Evolutionary conservation across 495 filamentous ascomycete genomes (phyloP), one percentile per base, ranked within the genome.

Genomic region (Trichoderma virens): DNA sequence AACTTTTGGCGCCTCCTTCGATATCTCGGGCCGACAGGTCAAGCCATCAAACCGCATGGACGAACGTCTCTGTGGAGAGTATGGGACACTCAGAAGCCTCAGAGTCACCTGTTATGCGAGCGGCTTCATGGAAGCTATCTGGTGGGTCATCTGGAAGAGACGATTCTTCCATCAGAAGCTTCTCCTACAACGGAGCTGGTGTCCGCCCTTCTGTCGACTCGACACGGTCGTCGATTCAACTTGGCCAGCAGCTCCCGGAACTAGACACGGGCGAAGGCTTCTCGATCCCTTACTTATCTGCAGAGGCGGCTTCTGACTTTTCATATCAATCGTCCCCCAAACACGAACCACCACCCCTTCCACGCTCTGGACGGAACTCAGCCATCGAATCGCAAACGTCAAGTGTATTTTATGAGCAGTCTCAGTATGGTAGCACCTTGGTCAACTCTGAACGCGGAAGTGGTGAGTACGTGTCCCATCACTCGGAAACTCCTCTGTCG

Each of bases 61-160:
- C 82, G n/a, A 80, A 85, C 71, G 79, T 79, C 64, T 82, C 82
- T 1, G 73, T 85, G 47, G 80, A 79, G 16, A 81, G 79, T 23
- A 56, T 45, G 5, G 16, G 8, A 13, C 51, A 16, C 43, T 69
- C 70, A 45, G 78, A 80, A 39, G 72, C 76, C 27, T 71, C 63
- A n/a, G 68, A 74, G 31, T 64, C 64, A 31, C 51, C 51, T 9
- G 51, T 28, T 27, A 27, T 56, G 25, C 51, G 51, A 56, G 25
- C 51, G 11, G 25, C 23, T 16, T 56, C 51, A 4, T 56, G 51
- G 51, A 56, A 56, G 7, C 6, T 56, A 8, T 56, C 51, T 30
- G 51, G 25, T 20, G n/a, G n/a, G n/a, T 56, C 51, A 1, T 56
- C 51, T 0, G 51, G 51, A 8, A 27, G 51, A 30, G 51, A 56